These are phyloP conservation scores for Lunasporangiospora selenospora DNA, from an alignment of 192 early-diverging fungal species.

Conservation along the genomic window DNA sequence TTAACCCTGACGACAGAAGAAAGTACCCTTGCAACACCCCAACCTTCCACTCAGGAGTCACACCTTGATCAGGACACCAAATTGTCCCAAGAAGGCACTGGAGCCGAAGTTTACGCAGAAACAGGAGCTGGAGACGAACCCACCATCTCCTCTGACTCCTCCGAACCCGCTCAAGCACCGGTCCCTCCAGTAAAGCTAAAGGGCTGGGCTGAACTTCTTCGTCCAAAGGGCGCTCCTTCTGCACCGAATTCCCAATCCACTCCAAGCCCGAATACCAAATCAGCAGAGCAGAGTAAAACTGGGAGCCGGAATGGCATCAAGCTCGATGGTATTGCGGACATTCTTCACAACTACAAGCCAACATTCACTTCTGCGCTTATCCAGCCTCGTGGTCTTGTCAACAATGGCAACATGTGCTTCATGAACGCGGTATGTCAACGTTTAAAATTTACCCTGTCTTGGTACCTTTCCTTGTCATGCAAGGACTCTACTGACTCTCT, in stretches of 20 bases:
- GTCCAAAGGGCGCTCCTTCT: slow-evolving; percentile 15
- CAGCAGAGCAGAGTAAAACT: neutral
- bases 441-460: slow-evolving; percentile 3
- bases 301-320: slow-evolving; percentile 18
- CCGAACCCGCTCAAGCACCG: neutral
- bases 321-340: slow-evolving; percentile 44
- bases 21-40: neutral
- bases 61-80: neutral
- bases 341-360: slow-evolving; percentile 54
- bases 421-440: slow-evolving; percentile 85
- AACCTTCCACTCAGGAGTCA: neutral
- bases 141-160: neutral
- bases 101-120: slow-evolving; percentile 3
- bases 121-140: neutral
- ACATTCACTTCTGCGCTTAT: slow-evolving; percentile 51
- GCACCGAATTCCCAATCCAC: neutral
- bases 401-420: slow-evolving; percentile 98
- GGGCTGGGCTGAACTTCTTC: slow-evolving; percentile 55
- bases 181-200: slow-evolving; percentile 36
- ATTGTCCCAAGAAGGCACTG: neutral
- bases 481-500: neutral
- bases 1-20: neutral
- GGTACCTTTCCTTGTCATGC: neutral
- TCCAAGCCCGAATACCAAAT: neutral
- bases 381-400: slow-evolving; percentile 92